Base-by-base conservation (phyloP, 495 filamentous ascomycete genomes). In the Parachaetomium inaequale region DNA sequence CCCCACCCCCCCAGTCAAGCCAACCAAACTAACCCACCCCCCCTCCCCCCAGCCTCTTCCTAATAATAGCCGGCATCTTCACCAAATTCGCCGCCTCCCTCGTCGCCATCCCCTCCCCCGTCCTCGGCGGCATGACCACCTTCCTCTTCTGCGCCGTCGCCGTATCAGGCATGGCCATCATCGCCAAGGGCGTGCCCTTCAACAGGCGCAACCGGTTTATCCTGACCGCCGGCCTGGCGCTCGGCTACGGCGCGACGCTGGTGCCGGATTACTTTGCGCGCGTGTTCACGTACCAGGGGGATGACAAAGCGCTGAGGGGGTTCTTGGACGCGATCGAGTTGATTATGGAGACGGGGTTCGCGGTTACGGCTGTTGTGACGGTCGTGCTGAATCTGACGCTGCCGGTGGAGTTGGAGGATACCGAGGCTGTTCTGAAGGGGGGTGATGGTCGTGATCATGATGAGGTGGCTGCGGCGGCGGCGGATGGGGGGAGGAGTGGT, bases 91-190 rank as follows among this genome's bases (percentile, higher is more conserved):
- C 92, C n/a, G 92, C 93, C 2, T 82, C 90, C 0, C 83, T 96
- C 1, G 88, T 93, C 11, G 78, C 91, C 43, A 96, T 96, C 65
- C 93, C 93, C 0, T 76, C 81, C 29, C 66, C 93, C 2, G 91
- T 96, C 1, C 79, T 96, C 5, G 92, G 92, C 55, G 93, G 93
- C 32, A 95, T 97, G 90, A 96, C 93, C 0, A 93, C 91, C 2
- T 96, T 96, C 75, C 80, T 97, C 17, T 96, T 96, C 78, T 82
- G 81, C 62, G 82, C 89, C 10, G 93, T 97, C 28, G 88, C 90
- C 19, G 85, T 95, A 17, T 94, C 89, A 2, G 93, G 93, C 66
- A 84, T 96, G 61, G 84, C 91, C 49, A 96, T 97, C 66, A 90
- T 94, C 68, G 78, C 85, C 26, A 87, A 86, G 10, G 75, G 75